These are phyloP conservation scores for Cytidiella melzeri DNA, from an alignment of 768 basidiomycete genomes.

Conservation along the genomic window DNA sequence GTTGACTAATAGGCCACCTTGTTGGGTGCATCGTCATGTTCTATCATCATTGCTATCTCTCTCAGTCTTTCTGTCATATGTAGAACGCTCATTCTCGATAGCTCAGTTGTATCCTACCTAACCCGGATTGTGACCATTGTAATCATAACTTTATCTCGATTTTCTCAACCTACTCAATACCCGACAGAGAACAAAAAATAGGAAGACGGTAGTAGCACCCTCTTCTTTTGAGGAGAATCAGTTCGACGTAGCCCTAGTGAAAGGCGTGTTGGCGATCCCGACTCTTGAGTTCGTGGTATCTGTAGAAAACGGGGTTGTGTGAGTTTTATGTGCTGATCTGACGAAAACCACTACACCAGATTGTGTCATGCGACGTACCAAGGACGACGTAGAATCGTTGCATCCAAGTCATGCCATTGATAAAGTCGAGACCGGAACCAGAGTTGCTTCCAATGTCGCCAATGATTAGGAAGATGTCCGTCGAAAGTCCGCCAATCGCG, in stretches of 20 bases:
- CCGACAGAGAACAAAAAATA: not conserved
- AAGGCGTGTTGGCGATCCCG: conserved; percentile 48
- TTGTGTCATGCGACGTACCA: not conserved
- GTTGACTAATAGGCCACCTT: conserved; percentile 10
- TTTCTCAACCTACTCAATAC: not conserved
- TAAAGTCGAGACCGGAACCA: conserved; percentile 10
- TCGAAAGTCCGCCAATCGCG: conserved; percentile 7
- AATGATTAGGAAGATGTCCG: conserved; percentile 9
- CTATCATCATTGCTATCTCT: not conserved
- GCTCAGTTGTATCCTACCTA: not conserved
- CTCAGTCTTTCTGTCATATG: not conserved
- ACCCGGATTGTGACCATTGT: not conserved
- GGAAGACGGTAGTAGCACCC: not conserved
- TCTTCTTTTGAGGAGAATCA: no score
- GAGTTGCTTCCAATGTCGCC: conserved; percentile 9
- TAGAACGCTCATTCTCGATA: not conserved
- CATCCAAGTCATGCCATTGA: conserved; percentile 14
- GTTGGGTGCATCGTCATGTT: not conserved
- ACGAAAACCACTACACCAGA: not conserved
- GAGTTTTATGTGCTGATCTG: not conserved
- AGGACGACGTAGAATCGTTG: conserved; percentile 12
- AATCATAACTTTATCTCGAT: not conserved
- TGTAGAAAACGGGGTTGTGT: not conserved
- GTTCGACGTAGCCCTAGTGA: conserved; percentile 41
- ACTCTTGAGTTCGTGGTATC: conserved; percentile 53